Evolutionary conservation across 2,329 filamentous ascomycete species (phyloP), one percentile per base, ranked within the genome.

Genomic region (Calonectria hongkongensis): DNA sequence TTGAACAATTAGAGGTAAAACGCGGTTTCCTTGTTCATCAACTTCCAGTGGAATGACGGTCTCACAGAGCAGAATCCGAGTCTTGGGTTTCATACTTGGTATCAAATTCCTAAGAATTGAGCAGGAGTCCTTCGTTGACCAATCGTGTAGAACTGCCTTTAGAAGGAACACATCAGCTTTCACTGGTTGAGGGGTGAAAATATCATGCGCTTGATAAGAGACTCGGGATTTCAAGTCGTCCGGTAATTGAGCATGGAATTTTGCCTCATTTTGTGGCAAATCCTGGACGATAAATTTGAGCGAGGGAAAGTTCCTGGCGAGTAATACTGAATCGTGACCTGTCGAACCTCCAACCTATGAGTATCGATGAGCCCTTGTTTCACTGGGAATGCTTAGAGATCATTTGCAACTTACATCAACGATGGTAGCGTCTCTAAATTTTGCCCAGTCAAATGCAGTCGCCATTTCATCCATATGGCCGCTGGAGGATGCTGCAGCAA

Each of bases 121-220:
- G 27, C 83, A 71, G 5, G 81, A 81, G 62, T 87, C 83, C 28
- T 82, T 81, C 67, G 90, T 88, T 0, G 88, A 84, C 88, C 88
- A 90, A 81, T 90, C 88, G 79, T 91, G 89, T 18, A 91, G 82
- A 68, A 91, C 89, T 71, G 87, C 82, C 76, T 89, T 89, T 73
- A 91, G 79, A 69, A 90, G 82, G 81, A 88, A 91, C 62, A 89
- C 82, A 69, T 88, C 87, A 12, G 86, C 88, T 21, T 80, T 70
- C 6, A 83, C 78, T 1, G 82, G 75, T 74, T 86, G 85, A 1
- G 83, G 83, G 48, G 81, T 71, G 80, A 86, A 85, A 74, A 86
- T 84, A 76, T 84, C 80, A 74, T 86, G 85, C 13, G 79, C 79
- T 43, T 81, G 73, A 74, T 86, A 86, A 8, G 74, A 77, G 15